Evolutionary conservation across 805 yeast species (phyloP), one percentile per base, ranked within the genome.

Genomic region (Candida cerambycidarum): DNA sequence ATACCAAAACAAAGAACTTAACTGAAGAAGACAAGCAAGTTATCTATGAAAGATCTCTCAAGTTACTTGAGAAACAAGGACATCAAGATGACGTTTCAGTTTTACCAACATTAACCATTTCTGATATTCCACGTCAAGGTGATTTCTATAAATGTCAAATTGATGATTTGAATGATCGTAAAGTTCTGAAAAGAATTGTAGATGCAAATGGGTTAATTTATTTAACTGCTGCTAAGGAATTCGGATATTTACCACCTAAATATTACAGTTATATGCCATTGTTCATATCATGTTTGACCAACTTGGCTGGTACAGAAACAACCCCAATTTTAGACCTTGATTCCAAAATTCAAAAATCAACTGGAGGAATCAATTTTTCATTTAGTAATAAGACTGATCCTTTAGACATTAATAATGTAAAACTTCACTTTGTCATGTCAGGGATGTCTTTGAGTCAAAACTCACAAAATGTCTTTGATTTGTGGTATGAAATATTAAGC

Each of bases 191-290:
- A 53, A 68, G 87, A 48, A 59, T 76, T n/a, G 79, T 83, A 1
- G 83, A 79, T 47, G 81, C 95, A 1, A 88, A 88, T 57, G 97
- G 96, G 0, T 67, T 93, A 35, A 76, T 90, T 0, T 93, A 92
- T 58, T 71, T 83, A 47, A 74, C 83, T 34, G 83, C 86, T n/a
- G 62, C 80, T 28, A 83, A 84, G 46, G 72, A 80, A 32, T 59
- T 92, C 21, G 64, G 77, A 7, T 59, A 67, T 16, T 57, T 92
- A 5, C 92, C 95, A 10, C 50, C 64, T 2, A 79, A 80, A 5
- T 68, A 86, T 36, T 74, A 83, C 42, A 81, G 83, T 28, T 89
- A 78, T 51, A 59, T 93, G 46, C 86, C 96, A 0, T 60, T 93
- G 34, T 93, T 86, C 64, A 70, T 84, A 8, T 85, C 83, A 21